Evolutionary conservation across 2,329 filamentous ascomycete genomes (phyloP).

Genomic region (Epichloe sp.): DNA sequence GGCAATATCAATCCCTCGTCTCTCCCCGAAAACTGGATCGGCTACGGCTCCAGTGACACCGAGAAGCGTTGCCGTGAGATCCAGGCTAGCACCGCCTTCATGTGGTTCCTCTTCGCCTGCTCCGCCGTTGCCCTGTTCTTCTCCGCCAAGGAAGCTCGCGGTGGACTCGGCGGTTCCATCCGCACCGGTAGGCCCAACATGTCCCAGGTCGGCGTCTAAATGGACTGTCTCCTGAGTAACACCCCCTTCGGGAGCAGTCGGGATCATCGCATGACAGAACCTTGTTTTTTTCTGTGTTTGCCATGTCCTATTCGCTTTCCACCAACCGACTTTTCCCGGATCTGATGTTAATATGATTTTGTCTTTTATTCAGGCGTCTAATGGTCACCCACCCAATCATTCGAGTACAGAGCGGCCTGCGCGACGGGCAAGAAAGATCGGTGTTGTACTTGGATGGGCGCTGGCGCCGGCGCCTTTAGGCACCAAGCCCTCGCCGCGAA

Average conservation of each 20-base stretch:
- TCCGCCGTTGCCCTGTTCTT: conserved; percentile 46
- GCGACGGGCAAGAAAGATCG: background rate
- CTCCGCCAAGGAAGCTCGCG: conserved; percentile 37
- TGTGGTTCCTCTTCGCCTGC: conserved; percentile 63
- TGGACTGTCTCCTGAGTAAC: background rate
- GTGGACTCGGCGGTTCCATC: conserved; percentile 28
- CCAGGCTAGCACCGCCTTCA: conserved; percentile 61
- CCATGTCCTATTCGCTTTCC: background rate
- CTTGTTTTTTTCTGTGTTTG: background rate
- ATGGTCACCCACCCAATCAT: background rate
- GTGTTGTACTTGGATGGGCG: background rate
- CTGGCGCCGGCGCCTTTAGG: background rate
- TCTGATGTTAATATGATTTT: conserved; percentile 3
- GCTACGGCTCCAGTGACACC: conserved; percentile 44
- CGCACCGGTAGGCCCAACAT: conserved; percentile 35
- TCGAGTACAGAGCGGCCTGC: background rate
- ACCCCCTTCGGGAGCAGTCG: background rate
- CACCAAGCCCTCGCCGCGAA: background rate
- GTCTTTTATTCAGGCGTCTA: conserved; percentile 3
- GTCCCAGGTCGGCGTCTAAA: conserved; percentile 41
- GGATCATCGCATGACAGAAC: background rate
- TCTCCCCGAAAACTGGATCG: conserved; percentile 39
- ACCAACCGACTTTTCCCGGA: background rate
- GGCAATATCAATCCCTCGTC: conserved; percentile 28
- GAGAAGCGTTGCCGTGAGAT: conserved; percentile 59